These are phyloP conservation scores for Penicillium canariense DNA, from an alignment of 495 filamentous ascomycete species.

Conservation along the genomic window DNA sequence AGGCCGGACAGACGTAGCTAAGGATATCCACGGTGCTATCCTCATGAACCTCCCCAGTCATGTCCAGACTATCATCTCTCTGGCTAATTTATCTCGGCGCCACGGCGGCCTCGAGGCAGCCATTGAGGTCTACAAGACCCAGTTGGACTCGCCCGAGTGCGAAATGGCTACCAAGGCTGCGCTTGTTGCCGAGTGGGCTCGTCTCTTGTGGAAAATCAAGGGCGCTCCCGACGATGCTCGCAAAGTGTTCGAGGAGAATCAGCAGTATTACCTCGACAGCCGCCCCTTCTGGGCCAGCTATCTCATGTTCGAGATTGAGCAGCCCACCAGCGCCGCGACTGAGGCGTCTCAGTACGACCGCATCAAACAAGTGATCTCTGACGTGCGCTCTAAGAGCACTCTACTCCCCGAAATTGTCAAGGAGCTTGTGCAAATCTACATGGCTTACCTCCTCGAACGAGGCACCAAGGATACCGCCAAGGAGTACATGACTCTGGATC, in stretches of 20 bases:
- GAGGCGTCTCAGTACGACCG: conserved; percentile 66
- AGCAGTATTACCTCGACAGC: conserved; percentile 83
- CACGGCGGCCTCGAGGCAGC: conserved; percentile 83
- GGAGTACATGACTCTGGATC: conserved; percentile 80
- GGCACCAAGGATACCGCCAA: conserved; percentile 82
- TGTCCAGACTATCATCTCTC: conserved; percentile 81
- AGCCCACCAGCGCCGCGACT: conserved; percentile 66
- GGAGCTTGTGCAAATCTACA: conserved; percentile 76
- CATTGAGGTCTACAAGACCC: conserved; percentile 77
- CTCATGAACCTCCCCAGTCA: conserved; percentile 68
- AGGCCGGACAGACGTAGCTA: conserved; percentile 71
- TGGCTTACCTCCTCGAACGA: conserved; percentile 80
- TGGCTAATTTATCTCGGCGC: conserved; percentile 85
- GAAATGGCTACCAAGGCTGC: conserved; percentile 82
- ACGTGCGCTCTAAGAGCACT: conserved; percentile 72
- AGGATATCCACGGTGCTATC: conserved; percentile 80
- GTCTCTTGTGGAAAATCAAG: conserved; percentile 86
- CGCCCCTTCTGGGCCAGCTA: conserved; percentile 91
- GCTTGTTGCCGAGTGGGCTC: conserved; percentile 86
- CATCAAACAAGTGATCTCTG: conserved; percentile 77
- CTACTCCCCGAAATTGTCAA: conserved; percentile 66
- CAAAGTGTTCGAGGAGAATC: conserved; percentile 76
- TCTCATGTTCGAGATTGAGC: conserved; percentile 84
- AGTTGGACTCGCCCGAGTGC: conserved; percentile 68
- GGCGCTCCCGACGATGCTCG: conserved; percentile 82